Percentiles rank a stretch among this genome's conserved stretches.
phyloP scores from a whole-genome alignment of 2,329 filamentous ascomycete genomes.

The Diaporthe vexans region DNA sequence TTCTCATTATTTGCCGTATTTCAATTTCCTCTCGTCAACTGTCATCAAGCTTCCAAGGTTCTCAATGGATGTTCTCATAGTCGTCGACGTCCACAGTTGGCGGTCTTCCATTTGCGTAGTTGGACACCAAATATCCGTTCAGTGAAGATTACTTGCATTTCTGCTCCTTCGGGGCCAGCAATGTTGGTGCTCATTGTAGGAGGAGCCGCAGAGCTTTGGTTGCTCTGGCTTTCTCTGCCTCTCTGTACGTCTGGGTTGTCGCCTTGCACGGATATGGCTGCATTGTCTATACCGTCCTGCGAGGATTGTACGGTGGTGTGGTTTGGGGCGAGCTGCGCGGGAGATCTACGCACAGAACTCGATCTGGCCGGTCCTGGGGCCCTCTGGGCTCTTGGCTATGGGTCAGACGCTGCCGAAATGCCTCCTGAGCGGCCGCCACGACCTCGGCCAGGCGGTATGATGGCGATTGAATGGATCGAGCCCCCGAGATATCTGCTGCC shows the following conservation, averaged over 20 bases:
- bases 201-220: background rate
- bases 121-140: too few relatives aligned
- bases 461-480: too few relatives aligned
- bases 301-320: slow-evolving; percentile 7
- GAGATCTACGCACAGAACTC: slow-evolving; percentile 49
- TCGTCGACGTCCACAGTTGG: background rate
- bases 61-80: background rate
- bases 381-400: slow-evolving; percentile 16
- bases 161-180: too few relatives aligned
- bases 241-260: too few relatives aligned
- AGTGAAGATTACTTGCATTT: too few relatives aligned
- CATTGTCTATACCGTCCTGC: background rate
- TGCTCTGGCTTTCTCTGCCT: background rate
- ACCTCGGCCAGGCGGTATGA: too few relatives aligned
- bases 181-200: background rate
- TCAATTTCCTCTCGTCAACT: too few relatives aligned
- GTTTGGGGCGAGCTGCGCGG: slow-evolving; percentile 31
- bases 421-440: slow-evolving; percentile 5
- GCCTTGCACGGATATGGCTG: slow-evolving; percentile 13
- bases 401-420: slow-evolving; percentile 6
- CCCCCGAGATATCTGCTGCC: too few relatives aligned
- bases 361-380: slow-evolving; percentile 44
- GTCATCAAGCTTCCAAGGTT: too few relatives aligned
- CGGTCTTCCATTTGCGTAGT: too few relatives aligned
- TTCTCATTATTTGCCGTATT: background rate